These are phyloP conservation scores for Exophiala viscosa DNA, from an alignment of 2,329 filamentous ascomycete species.

Conservation along the genomic window DNA sequence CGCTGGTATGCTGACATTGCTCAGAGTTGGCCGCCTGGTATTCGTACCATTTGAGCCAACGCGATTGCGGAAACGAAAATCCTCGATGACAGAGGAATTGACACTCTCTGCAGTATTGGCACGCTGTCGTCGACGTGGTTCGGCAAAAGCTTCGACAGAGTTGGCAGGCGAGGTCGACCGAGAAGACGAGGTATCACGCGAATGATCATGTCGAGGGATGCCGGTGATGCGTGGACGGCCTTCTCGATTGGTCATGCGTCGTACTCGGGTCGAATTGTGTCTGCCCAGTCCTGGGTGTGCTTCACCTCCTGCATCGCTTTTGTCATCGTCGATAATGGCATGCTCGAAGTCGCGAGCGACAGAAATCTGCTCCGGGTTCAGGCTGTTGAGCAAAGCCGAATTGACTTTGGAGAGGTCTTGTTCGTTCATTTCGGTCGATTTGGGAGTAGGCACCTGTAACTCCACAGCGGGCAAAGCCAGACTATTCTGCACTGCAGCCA, in stretches of 20 bases:
- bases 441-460: constrained; percentile 17
- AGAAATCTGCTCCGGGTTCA: constrained; percentile 24
- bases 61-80: constrained; percentile 53
- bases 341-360: constrained; percentile 79
- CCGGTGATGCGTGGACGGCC: constrained; percentile 25
- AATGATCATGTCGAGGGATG: constrained; percentile 38
- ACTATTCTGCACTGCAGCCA: constrained; percentile 50
- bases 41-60: constrained; percentile 68
- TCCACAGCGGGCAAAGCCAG: constrained; percentile 37
- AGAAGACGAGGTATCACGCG: constrained; percentile 52
- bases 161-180: constrained; percentile 85
- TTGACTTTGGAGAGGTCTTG: constrained; percentile 42
- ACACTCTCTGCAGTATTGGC: constrained; percentile 63
- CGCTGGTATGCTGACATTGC: constrained; percentile 49
- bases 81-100: constrained; percentile 54
- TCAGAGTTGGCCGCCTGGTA: constrained; percentile 58
- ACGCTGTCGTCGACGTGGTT: constrained; percentile 79
- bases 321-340: constrained; percentile 73
- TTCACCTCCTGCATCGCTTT: constrained; percentile 36
- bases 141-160: constrained; percentile 95
- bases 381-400: constrained; percentile 14
- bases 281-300: constrained; percentile 30
- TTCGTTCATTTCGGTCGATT: constrained; percentile 35
- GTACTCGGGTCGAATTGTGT: constrained; percentile 33
- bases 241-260: constrained; percentile 25